Conservation (phyloP, 306 rosid species). For the Prunus persica region DNA sequence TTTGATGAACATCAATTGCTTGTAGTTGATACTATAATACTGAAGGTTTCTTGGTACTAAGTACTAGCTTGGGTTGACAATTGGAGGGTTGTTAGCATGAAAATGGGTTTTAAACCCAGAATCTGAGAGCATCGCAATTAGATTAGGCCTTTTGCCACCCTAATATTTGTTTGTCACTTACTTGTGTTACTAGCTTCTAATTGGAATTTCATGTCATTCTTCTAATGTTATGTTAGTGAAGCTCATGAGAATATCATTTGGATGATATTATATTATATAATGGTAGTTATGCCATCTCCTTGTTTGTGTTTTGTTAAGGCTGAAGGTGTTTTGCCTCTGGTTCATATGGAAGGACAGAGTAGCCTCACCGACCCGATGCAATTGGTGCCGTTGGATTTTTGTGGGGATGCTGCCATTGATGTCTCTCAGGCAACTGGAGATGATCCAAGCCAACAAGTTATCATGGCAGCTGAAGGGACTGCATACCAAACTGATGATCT, state of each 20-base stretch:
- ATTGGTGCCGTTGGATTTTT: slow-evolving; percentile 22
- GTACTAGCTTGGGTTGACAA: neutral
- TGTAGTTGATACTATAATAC: neutral
- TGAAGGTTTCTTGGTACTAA: neutral
- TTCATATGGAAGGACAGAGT: slow-evolving; percentile 56
- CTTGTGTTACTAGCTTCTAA: neutral
- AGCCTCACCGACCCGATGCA: slow-evolving; percentile 30
- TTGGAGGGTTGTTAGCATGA: neutral
- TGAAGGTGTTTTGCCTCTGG: neutral
- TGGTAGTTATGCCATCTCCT: slow-evolving; percentile 2
- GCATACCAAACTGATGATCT: slow-evolving; percentile 26
- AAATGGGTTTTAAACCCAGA: neutral
- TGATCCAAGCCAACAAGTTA: slow-evolving; percentile 25
- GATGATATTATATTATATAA: neutral
- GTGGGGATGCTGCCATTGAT: slow-evolving; percentile 29
- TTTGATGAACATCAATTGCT: neutral
- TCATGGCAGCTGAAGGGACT: slow-evolving; percentile 26
- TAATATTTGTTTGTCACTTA: neutral
- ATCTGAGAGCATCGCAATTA: neutral
- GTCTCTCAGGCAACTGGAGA: slow-evolving; percentile 32
- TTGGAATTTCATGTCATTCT: neutral
- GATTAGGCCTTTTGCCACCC: neutral
- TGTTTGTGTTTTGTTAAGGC: slow-evolving; percentile 19
- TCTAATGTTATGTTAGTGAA: neutral
- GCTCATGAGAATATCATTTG: neutral